Evolutionary conservation across 2,329 filamentous ascomycete species (phyloP).

Genomic region (Talaromyces sp.): DNA sequence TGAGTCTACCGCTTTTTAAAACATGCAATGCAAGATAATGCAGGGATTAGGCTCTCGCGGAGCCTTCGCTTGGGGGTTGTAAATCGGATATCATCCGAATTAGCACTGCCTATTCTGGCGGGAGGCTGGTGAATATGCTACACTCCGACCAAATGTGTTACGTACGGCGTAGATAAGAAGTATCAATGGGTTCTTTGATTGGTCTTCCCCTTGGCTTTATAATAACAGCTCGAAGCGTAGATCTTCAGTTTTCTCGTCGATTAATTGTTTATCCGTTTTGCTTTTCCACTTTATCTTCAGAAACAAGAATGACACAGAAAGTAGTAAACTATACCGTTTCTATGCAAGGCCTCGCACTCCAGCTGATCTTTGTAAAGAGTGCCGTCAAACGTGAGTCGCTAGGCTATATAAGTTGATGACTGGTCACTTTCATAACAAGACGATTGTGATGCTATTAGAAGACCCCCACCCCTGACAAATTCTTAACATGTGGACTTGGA

Average conservation of each 20-base stretch:
- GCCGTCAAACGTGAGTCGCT: neutral
- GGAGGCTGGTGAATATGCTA: neutral
- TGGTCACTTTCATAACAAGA: neutral
- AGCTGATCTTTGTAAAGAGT: neutral
- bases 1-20: neutral
- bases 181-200: neutral
- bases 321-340: neutral
- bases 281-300: neutral
- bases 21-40: neutral
- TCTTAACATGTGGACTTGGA: neutral
- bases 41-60: neutral
- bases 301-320: neutral
- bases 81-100: conserved; percentile 5
- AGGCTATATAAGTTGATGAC: neutral
- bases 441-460: neutral
- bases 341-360: neutral
- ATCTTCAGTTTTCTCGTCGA: neutral
- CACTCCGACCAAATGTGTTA: conserved; percentile 4
- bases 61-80: neutral
- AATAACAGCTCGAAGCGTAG: neutral
- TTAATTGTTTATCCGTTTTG: neutral
- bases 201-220: neutral
- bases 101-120: neutral
- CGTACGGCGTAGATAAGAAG: neutral
- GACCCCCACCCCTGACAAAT: neutral